Conservation (phyloP, 139 green algal species). For the Coelastrella sp. region DNA sequence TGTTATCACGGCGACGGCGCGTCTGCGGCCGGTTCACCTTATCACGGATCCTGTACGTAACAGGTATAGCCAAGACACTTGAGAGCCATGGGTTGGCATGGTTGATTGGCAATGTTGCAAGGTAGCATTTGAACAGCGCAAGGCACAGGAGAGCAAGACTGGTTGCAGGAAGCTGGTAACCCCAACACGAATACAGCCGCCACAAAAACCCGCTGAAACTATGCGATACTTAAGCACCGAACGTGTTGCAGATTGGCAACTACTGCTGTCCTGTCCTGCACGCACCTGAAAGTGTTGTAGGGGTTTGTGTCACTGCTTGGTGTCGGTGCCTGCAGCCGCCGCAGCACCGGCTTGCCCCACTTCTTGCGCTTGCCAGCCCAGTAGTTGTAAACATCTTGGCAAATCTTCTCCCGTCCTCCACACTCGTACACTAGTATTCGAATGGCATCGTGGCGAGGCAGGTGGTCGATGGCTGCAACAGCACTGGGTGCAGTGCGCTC, state of each 20-base stretch:
- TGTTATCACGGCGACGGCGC: slow-evolving; percentile 86
- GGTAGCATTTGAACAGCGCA: too few relatives aligned
- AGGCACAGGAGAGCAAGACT: too few relatives aligned
- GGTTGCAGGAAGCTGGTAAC: too few relatives aligned
- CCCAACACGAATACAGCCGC: too few relatives aligned
- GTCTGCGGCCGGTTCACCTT: slow-evolving; percentile 92
- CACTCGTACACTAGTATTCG: slow-evolving; percentile 62
- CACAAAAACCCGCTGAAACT: too few relatives aligned
- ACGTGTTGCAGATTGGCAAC: too few relatives aligned
- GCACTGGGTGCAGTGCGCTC: slow-evolving; percentile 55
- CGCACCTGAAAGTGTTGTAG: slow-evolving; percentile 94
- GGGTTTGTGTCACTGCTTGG: slow-evolving; percentile 91
- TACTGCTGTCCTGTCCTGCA: too few relatives aligned
- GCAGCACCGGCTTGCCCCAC: slow-evolving; percentile 88
- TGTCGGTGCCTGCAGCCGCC: slow-evolving; percentile 88
- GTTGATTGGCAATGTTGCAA: too few relatives aligned
- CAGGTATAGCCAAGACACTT: too few relatives aligned
- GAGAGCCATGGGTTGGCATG: too few relatives aligned
- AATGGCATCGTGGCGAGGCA: slow-evolving; percentile 77
- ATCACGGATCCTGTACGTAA: slow-evolving; percentile 80
- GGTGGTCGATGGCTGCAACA: slow-evolving; percentile 77
- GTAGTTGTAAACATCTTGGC: slow-evolving; percentile 90
- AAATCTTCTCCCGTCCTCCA: slow-evolving; percentile 45
- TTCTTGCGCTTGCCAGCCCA: slow-evolving; percentile 89
- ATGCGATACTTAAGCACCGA: too few relatives aligned